phyloP scores from a whole-genome alignment of 805 yeast genomes.

The Saccharomycopsis vini region DNA sequence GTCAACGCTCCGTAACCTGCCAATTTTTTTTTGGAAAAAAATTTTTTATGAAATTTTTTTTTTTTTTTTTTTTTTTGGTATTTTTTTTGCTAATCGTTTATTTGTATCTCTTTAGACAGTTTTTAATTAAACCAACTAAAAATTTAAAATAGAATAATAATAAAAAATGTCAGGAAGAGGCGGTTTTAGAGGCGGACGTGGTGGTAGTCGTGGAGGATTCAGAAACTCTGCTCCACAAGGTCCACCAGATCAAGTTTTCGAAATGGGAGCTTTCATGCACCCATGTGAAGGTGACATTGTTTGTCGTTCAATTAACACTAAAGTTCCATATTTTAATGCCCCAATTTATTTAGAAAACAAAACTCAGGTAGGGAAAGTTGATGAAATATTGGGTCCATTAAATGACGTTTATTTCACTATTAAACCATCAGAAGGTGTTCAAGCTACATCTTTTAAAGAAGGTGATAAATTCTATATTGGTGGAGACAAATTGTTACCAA shows the following conservation, averaged over 20 bases:
- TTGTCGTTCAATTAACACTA: conserved; percentile 83
- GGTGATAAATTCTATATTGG: conserved; percentile 96
- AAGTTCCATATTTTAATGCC: conserved; percentile 93
- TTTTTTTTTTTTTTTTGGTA: no score
- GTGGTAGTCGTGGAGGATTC: conserved; percentile 45
- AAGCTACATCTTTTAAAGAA: conserved; percentile 83
- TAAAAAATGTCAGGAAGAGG: conserved; percentile 4
- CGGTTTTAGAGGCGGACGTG: conserved; percentile 41
- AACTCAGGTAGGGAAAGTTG: conserved; percentile 93
- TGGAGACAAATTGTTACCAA: conserved; percentile 88
- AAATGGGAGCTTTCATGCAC: conserved; percentile 89
- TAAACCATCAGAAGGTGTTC: conserved; percentile 93
- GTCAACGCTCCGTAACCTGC: no score
- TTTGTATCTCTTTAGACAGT: not conserved
- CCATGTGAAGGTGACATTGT: conserved; percentile 96
- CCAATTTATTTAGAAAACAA: conserved; percentile 96
- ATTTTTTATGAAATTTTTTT: no score
- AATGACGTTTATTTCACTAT: conserved; percentile 97
- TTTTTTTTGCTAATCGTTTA: no score
- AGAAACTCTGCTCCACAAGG: conserved; percentile 76
- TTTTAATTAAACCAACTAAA: not conserved
- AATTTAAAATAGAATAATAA: not conserved
- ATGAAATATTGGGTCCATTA: conserved; percentile 94
- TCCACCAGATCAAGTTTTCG: conserved; percentile 91
- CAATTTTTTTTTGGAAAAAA: no score